phyloP scores from a whole-genome alignment of 1,284 basidiomycete species.

The Phlebopus sp. region DNA sequence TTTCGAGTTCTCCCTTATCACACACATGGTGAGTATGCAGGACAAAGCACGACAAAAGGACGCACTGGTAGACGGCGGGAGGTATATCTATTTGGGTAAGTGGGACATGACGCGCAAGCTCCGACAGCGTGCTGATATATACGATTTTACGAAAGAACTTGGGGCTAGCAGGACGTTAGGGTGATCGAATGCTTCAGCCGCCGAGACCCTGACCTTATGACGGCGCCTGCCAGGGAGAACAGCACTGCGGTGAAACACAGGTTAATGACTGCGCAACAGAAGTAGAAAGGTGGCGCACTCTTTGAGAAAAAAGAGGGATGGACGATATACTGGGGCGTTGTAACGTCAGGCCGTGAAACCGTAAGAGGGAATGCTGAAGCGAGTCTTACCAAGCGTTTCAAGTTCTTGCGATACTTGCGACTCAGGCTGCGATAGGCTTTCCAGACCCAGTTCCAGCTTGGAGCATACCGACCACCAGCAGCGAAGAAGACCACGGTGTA shows the following conservation, averaged over 20 bases:
- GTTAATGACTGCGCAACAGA: not conserved
- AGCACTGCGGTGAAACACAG: constrained; percentile 51
- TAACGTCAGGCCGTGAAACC: constrained; percentile 6
- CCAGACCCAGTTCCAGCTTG: constrained; percentile 89
- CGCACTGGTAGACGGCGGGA: constrained; percentile 74
- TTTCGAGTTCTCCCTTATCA: constrained; percentile 66
- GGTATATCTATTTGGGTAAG: constrained; percentile 83
- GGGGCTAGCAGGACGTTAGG: constrained; percentile 45
- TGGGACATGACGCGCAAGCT: constrained; percentile 71
- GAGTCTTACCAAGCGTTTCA: constrained; percentile 68
- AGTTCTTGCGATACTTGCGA: constrained; percentile 83
- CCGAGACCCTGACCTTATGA: constrained; percentile 58
- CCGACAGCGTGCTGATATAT: constrained; percentile 72
- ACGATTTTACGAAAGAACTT: constrained; percentile 85
- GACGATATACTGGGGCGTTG: constrained; percentile 66
- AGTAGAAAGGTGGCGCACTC: constrained; percentile 45
- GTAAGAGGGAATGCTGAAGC: not conserved
- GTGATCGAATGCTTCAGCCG: not conserved
- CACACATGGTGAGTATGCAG: constrained; percentile 1
- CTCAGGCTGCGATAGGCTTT: constrained; percentile 79
- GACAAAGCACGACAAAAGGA: constrained; percentile 8
- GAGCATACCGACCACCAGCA: constrained; percentile 71
- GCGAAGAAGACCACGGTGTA: constrained; percentile 86
- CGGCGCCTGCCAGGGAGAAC: constrained; percentile 79
- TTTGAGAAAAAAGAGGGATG: constrained; percentile 87